Evolutionary conservation across 2,329 filamentous ascomycete species (phyloP), one percentile per base, ranked within the genome.

Genomic region (Aspergillus transmontanensis): DNA sequence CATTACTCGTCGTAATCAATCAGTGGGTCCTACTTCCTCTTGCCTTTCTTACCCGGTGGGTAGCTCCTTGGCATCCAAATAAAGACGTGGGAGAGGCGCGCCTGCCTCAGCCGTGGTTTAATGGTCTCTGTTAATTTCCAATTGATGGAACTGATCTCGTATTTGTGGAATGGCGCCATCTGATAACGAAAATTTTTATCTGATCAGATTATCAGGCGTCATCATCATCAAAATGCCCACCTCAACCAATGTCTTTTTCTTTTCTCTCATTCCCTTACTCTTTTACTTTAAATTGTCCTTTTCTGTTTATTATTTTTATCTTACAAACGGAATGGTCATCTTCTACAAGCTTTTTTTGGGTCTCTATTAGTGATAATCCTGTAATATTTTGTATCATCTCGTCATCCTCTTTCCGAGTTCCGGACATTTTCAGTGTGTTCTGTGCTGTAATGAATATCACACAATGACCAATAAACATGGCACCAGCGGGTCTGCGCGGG

Each of bases 101-200:
- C 48, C 48, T 54, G 36, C 48, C 58, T 50, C 43, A 54, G 39
- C 53, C 32, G 19, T 51, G 59, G 59, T 61, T 61, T 34, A 48
- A 23, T 41, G 36, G 43, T 23, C 32, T 23, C n/a, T 43, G 21
- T 28, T 55, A 58, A 34, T 53, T 41, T 32, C 46, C 19, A 48
- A 19, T 14, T 45, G 57, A 34, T 28, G 41, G 50, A 46, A 50
- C 48, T 43, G 51, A 58, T 61, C 23, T 36, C 46, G 43, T 58
- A 55, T 48, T 60, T 62, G 64, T 66, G 63, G 63, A 58, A 66
- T 69, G 67, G 67, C 61, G 63, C 68, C 68, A 70, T 70, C 68
- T 63, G 68, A 70, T 70, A 70, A 70, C 62, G 53, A 55, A 66
- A 67, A 68, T 63, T 62, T 69, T 69, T 69, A 70, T 70, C 68